Conservation (phyloP, 108 stramenopile genomes). For the Poteriospumella lacustris region DNA sequence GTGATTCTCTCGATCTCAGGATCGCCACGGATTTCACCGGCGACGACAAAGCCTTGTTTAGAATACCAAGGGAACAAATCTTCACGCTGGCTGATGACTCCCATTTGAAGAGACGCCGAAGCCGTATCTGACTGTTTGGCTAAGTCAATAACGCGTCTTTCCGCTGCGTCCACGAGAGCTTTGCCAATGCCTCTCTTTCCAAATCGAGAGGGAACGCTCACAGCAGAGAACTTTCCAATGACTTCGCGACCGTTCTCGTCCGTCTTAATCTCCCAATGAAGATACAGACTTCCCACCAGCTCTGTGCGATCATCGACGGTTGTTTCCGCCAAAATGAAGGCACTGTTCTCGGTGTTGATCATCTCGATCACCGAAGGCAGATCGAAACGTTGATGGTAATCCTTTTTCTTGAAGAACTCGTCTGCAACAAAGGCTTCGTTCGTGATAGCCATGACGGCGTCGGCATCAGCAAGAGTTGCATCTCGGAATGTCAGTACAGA, state of each 20-base stretch:
- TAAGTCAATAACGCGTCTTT: not conserved
- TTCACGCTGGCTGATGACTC: not conserved
- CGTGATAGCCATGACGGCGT: not conserved
- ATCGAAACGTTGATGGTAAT: not conserved
- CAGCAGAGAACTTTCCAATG: conserved; percentile 11
- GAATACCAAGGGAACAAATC: conserved; percentile 13
- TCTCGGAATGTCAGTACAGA: not conserved
- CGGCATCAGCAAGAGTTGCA: not conserved
- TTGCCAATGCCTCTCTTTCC: not conserved
- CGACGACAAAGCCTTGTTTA: not conserved
- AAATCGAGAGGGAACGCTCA: not conserved
- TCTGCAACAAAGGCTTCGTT: conserved; percentile 14
- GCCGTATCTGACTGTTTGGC: not conserved
- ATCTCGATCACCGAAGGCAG: not conserved
- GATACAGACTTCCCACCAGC: not conserved
- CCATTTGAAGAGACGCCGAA: not conserved
- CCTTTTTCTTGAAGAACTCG: not conserved
- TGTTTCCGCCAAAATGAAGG: not conserved
- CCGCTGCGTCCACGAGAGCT: not conserved
- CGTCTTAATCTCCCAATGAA: not conserved
- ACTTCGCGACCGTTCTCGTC: not conserved
- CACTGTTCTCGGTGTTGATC: not conserved
- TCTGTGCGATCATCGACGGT: not conserved
- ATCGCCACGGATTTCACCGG: not conserved
- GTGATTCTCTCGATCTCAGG: not conserved